Base-by-base conservation (phyloP, 768 basidiomycete genomes). In the Kwoniella mangroviensis region DNA sequence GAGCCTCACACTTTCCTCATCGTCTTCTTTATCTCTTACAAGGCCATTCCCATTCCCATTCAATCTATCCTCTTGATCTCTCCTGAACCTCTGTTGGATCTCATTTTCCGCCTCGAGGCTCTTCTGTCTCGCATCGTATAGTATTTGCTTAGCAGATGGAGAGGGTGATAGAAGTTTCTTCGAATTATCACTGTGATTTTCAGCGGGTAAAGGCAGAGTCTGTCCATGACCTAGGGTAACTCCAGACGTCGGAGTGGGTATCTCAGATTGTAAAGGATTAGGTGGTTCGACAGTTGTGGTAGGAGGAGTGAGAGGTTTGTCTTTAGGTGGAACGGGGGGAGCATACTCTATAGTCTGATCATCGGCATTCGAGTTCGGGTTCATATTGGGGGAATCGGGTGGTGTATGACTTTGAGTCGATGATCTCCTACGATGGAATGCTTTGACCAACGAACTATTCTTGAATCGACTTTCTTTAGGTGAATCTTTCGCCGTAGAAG, bases 21-120 rank as follows among this genome's bases (percentile, higher is more conserved):
- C 65, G 17, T 49, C 41, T 2, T 17, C 34, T 12, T 17, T 26
- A 17, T 19, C 34, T 19, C 43, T 34, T 22, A 42, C 52, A 28
- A 24, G n/a, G 19, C 64, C 41, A 45, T 26, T 51, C 3, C 63
- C 49, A 43, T 13, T 34, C 28, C 58, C 26, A 19, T 34, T 51
- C 42, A 11, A n/a, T 55, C 56, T 65, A 45, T 42, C 65, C 58
- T 64, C 62, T 40, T 73, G 72, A 67, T 79, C 74, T 4, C 72
- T 63, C 55, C 79, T 67, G 59, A 78, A 76, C 21, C 70, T 26
- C 17, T 81, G 74, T 51, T 77, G 75, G 11, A 79, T 71, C 51
- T 73, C 68, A n/a, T 49, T 73, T 58, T 81, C 79, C 24, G 57
- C 42, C 17, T 53, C 21, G 28, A 81, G 45, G 34, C 71, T 71